These are phyloP conservation scores for Lentinula sp. DNA, from an alignment of 768 basidiomycete genomes.

Conservation along the genomic window DNA sequence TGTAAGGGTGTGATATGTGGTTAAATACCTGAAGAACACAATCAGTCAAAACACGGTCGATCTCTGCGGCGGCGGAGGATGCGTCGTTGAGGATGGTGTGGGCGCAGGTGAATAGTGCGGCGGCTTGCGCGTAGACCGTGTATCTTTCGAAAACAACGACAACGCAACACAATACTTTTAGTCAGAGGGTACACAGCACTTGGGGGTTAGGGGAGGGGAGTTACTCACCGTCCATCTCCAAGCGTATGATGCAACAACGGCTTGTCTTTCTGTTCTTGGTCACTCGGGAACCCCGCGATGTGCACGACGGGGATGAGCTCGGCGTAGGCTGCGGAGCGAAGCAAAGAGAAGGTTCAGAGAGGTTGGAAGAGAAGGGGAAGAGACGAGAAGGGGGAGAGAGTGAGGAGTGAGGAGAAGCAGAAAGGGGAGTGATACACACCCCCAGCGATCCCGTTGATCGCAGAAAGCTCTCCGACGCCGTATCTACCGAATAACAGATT, in stretches of 20 bases:
- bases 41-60: conserved; percentile 73
- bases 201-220: background rate
- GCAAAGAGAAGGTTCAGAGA: no score
- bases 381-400: no score
- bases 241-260: conserved; percentile 86
- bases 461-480: conserved; percentile 88
- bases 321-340: no score
- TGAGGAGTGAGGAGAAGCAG: no score
- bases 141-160: conserved; percentile 53
- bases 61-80: no score
- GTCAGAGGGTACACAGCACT: background rate
- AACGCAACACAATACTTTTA: background rate
- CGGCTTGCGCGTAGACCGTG: conserved; percentile 72
- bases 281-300: conserved; percentile 79
- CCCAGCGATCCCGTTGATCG: conserved; percentile 79
- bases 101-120: conserved; percentile 65
- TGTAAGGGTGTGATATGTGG: no score
- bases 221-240: conserved; percentile 63
- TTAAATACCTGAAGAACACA: conserved; percentile 58
- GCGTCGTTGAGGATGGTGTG: conserved; percentile 57
- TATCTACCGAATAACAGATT: conserved; percentile 51
- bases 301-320: conserved; percentile 90
- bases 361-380: no score
- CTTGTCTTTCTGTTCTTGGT: conserved; percentile 59
- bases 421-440: no score